Evolutionary conservation across 2,329 filamentous ascomycete genomes (phyloP), one percentile per base, ranked within the genome.

Genomic region (Onygenales sp.): DNA sequence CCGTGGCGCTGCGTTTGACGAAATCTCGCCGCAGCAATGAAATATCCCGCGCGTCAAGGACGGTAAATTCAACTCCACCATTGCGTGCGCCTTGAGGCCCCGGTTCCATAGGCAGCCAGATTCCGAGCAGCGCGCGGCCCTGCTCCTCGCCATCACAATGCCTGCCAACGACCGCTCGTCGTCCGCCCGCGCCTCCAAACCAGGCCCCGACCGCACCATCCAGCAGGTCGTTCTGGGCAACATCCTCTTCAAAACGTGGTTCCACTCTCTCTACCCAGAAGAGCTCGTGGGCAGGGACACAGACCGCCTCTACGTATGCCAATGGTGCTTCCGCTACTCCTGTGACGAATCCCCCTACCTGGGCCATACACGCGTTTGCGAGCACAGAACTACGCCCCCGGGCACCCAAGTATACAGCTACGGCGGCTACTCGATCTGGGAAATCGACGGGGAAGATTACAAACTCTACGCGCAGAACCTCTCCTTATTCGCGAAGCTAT

Each of bases 401-500:
- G 92, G 91, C 4, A 75, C 74, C 46, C 85, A 85, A 65, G 79
- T 96, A 27, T 96, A 96, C 67, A 76, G 86, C 49, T 79, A 87
- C 58, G 86, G 84, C 48, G 84, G 86, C 61, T 94, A 91, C 78
- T 85, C 87, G 56, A 84, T 98, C 7, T 93, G 90, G 81, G 88
- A 95, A 69, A 84, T 97, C 6, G 93, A 98, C 65, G 93, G 93
- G 17, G 90, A 91, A 65, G 82, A 85, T 60, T 81, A 95, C 58
- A 86, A 85, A 79, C 80, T 96, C 33, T 97, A 95, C 68, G 91
- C 89, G 61, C 93, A 97, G 71, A 95, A 96, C 63, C 80, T 98
- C 10, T 96, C 88, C 8, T 84, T 98, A 45, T 96, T 97, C 68
- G 91, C 90, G 32, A 98, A 97, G 71, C 82, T 98, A 44, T 98